phyloP scores from a whole-genome alignment of 2,329 filamentous ascomycete genomes.

The Monilinia polystroma region DNA sequence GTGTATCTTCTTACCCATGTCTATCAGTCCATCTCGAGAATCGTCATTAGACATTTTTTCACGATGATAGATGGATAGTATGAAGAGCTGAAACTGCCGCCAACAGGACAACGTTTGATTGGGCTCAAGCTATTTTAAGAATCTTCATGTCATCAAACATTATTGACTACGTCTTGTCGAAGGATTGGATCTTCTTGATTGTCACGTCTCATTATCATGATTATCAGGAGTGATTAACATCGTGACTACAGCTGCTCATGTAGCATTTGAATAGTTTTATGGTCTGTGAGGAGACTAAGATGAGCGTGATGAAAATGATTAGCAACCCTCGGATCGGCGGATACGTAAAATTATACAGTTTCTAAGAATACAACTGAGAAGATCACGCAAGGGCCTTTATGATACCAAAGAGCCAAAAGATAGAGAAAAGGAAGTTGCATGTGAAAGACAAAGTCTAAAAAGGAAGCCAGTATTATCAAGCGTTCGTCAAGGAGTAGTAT shows the following conservation, averaged over 20 bases:
- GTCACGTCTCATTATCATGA: conserved; percentile 4
- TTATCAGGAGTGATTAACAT: conserved; percentile 3
- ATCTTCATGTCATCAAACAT: background rate
- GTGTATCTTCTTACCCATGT: background rate
- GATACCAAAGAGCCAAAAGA: background rate
- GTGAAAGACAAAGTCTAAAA: background rate
- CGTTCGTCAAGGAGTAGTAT: background rate
- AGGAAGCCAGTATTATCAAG: background rate
- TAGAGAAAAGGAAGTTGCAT: background rate
- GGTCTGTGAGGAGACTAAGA: conserved; percentile 11
- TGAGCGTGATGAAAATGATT: background rate
- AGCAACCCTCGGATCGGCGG: conserved; percentile 8
- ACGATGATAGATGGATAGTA: background rate
- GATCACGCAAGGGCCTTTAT: conserved; percentile 14
- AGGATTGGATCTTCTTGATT: conserved; percentile 7
- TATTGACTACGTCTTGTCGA: background rate
- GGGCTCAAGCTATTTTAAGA: background rate
- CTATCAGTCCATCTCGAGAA: background rate
- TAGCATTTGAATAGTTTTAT: background rate
- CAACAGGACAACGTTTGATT: background rate
- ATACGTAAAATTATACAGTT: background rate
- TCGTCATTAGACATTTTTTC: conserved; percentile 6
- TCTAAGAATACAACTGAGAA: conserved; percentile 13
- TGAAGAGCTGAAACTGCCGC: conserved; percentile 13
- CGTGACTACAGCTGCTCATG: background rate